Conservation (phyloP, 2,329 filamentous ascomycete species). For the Monosporascus sp. region DNA sequence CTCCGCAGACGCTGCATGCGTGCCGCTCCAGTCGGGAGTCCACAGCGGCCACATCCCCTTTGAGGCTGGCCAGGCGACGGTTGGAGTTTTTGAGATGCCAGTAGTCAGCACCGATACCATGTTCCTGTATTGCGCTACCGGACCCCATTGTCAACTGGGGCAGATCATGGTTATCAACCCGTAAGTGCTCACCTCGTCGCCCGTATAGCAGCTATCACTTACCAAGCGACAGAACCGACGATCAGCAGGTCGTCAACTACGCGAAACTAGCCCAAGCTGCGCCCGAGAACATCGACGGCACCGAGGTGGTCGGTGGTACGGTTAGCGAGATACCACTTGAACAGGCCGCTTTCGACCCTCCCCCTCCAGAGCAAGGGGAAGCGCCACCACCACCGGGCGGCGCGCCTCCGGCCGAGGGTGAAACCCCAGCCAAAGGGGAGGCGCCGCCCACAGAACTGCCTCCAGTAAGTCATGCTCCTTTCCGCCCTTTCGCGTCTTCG, state of each 20-base stretch:
- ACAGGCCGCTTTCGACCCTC: slow-evolving; percentile 23
- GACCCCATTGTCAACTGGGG: slow-evolving; percentile 43
- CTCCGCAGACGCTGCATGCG: slow-evolving; percentile 29
- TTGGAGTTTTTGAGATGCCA: slow-evolving; percentile 42
- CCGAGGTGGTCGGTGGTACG: slow-evolving; percentile 20
- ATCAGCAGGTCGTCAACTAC: slow-evolving; percentile 25
- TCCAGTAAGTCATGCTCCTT: too few relatives aligned
- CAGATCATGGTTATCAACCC: slow-evolving; percentile 49
- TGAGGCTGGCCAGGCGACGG: slow-evolving; percentile 27
- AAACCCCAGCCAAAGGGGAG: too few relatives aligned
- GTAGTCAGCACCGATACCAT: slow-evolving; percentile 39
- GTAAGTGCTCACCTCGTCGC: slow-evolving; percentile 18
- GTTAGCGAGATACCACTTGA: slow-evolving; percentile 24
- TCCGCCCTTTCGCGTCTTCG: too few relatives aligned
- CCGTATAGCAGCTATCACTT: slow-evolving; percentile 1
- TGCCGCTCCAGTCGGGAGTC: slow-evolving; percentile 33
- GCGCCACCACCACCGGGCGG: slow-evolving; percentile 2
- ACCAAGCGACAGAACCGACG: slow-evolving; percentile 12
- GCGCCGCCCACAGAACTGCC: too few relatives aligned
- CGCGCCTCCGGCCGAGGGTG: slow-evolving; percentile 1
- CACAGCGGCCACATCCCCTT: slow-evolving; percentile 39
- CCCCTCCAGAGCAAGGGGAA: slow-evolving; percentile 8
- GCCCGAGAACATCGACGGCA: slow-evolving; percentile 21
- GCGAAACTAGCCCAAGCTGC: slow-evolving; percentile 18
- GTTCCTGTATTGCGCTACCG: slow-evolving; percentile 47